Conservation (phyloP, 805 yeast species). For the Saturnispora galanensis region DNA sequence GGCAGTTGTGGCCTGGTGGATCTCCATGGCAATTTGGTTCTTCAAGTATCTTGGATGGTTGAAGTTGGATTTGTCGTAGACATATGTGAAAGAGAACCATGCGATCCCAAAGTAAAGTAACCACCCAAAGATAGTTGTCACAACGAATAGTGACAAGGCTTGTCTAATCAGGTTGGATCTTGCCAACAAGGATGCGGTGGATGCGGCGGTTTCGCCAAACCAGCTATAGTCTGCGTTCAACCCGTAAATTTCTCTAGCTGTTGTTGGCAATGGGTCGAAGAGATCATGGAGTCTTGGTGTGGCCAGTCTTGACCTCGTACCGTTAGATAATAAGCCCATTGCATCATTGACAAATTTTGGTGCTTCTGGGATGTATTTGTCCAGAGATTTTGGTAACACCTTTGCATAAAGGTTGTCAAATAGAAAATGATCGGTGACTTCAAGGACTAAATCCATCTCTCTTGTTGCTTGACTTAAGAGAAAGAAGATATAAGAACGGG, state of each 20-base stretch:
- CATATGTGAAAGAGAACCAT: slow-evolving; percentile 59
- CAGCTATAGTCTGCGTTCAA: slow-evolving; percentile 38
- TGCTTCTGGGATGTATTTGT: slow-evolving; percentile 24
- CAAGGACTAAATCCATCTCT: slow-evolving; percentile 84
- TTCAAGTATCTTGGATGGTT: slow-evolving; percentile 94
- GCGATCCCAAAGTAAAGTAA: slow-evolving; percentile 70
- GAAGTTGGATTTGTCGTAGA: slow-evolving; percentile 82
- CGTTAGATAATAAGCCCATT: slow-evolving; percentile 17
- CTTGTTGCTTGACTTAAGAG: neutral
- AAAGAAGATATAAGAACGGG: neutral
- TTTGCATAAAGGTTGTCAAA: slow-evolving; percentile 71
- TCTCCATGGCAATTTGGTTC: slow-evolving; percentile 83
- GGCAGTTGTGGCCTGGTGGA: slow-evolving; percentile 64
- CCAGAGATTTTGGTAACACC: slow-evolving; percentile 49
- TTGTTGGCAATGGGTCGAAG: slow-evolving; percentile 16
- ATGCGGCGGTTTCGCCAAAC: slow-evolving; percentile 45
- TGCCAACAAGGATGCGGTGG: slow-evolving; percentile 57
- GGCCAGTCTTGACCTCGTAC: slow-evolving; percentile 18
- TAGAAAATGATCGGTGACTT: slow-evolving; percentile 59
- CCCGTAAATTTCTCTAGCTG: slow-evolving; percentile 33
- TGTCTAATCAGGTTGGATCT: slow-evolving; percentile 73
- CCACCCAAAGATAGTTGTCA: slow-evolving; percentile 82
- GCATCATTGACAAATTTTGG: slow-evolving; percentile 19
- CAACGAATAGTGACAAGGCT: slow-evolving; percentile 47
- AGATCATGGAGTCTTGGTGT: slow-evolving; percentile 22